A percentile compares a stretch with the other conserved stretches of the same genome.
Conservation (phyloP, 2,329 filamentous ascomycete genomes). For the Aspergillus novoparasiticus region DNA sequence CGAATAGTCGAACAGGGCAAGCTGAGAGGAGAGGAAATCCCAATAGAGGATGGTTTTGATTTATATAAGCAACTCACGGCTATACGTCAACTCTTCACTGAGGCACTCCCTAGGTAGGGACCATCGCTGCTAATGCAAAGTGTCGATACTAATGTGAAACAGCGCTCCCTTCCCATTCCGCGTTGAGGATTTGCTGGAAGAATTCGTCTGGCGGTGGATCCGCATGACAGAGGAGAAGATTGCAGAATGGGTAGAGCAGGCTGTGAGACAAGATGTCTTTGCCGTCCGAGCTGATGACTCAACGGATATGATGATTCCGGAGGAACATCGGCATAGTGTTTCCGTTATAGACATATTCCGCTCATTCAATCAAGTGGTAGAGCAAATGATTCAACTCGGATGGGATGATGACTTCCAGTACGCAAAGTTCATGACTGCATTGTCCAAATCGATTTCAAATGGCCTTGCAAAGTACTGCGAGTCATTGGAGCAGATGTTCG, state of each 20-base stretch:
- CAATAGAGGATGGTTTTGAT: constrained; percentile 90
- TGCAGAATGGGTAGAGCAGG: constrained; percentile 81
- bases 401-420: constrained; percentile 95
- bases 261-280: constrained; percentile 88
- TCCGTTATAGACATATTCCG: constrained; percentile 93
- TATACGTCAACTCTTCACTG: constrained; percentile 77
- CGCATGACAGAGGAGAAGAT: constrained; percentile 76
- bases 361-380: constrained; percentile 87
- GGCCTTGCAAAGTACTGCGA: constrained; percentile 91
- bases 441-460: constrained; percentile 80
- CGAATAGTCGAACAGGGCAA: constrained; percentile 76
- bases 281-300: constrained; percentile 68
- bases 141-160: constrained; percentile 23
- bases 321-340: constrained; percentile 87
- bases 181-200: constrained; percentile 80
- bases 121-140: not conserved
- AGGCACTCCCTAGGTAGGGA: constrained; percentile 66
- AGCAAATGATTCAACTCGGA: constrained; percentile 80
- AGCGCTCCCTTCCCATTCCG: constrained; percentile 76
- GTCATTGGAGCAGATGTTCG: constrained; percentile 80
- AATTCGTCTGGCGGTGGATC: constrained; percentile 97
- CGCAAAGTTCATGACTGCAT: constrained; percentile 93
- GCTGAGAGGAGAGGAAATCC: constrained; percentile 71
- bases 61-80: constrained; percentile 86
- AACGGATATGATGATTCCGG: constrained; percentile 62